Conservation (phyloP, 805 yeast genomes). For the Suhomyces faveliae region DNA sequence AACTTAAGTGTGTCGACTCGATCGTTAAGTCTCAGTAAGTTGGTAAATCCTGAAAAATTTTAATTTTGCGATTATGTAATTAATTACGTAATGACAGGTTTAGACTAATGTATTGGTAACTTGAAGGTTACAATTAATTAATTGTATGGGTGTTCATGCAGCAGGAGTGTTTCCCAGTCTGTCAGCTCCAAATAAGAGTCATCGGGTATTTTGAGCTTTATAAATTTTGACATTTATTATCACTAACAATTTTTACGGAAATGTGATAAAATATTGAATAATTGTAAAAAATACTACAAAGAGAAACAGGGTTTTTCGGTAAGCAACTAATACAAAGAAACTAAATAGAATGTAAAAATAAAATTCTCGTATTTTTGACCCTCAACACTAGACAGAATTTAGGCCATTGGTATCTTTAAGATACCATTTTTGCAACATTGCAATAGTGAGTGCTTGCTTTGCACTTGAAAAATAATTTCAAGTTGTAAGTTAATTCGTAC, state of each 20-base stretch:
- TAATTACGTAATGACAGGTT: background rate
- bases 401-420: background rate
- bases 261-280: background rate
- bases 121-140: too few relatives aligned
- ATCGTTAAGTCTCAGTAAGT: background rate
- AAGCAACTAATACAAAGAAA: too few relatives aligned
- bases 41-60: constrained; percentile 3
- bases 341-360: too few relatives aligned
- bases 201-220: background rate
- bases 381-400: background rate
- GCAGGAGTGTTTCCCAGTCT: too few relatives aligned
- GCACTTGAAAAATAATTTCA: background rate
- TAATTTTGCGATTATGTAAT: constrained; percentile 2
- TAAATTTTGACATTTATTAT: too few relatives aligned
- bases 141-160: too few relatives aligned
- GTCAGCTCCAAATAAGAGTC: too few relatives aligned
- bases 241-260: too few relatives aligned
- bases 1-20: background rate
- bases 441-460: background rate
- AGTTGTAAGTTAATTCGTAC: too few relatives aligned
- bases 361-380: too few relatives aligned
- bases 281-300: too few relatives aligned
- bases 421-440: background rate
- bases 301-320: too few relatives aligned
- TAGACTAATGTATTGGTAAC: background rate